Evolutionary conservation across 352 stramenopile genomes (phyloP).

Genomic region (Phytophthora quininea): DNA sequence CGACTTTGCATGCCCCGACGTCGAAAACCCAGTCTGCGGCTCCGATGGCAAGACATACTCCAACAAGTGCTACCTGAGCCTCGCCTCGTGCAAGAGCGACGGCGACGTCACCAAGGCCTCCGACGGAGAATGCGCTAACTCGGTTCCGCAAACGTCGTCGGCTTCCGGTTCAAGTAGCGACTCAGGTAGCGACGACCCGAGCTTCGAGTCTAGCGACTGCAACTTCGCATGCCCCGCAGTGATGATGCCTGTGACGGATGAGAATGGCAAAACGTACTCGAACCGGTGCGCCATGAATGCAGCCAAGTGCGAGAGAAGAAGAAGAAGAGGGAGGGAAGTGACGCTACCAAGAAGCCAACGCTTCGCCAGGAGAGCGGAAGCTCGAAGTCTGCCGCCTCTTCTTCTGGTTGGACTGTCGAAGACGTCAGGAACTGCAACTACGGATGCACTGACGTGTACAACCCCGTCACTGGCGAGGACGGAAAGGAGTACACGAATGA

Average conservation of each 20-base stretch:
- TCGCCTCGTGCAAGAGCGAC: too few species aligned
- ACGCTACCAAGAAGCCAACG: background rate
- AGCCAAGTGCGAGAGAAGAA: conserved; percentile 21
- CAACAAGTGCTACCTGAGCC: too few species aligned
- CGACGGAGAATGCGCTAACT: background rate
- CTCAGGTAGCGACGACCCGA: background rate
- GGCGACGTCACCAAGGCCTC: too few species aligned
- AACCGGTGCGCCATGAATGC: conserved; percentile 32
- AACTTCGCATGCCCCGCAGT: conserved; percentile 22
- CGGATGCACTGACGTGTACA: too few species aligned
- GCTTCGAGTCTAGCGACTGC: conserved; percentile 4
- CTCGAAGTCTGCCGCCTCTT: too few species aligned
- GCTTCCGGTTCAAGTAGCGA: background rate
- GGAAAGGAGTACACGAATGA: too few species aligned
- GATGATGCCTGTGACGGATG: conserved; percentile 23
- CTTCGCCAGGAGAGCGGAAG: background rate
- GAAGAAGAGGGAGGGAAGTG: background rate
- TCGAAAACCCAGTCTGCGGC: too few species aligned
- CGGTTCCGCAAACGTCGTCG: background rate
- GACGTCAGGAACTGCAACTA: too few species aligned
- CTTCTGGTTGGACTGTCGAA: too few species aligned
- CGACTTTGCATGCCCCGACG: too few species aligned
- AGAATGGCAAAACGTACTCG: conserved; percentile 29
- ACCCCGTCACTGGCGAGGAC: too few species aligned
- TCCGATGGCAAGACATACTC: too few species aligned